Conservation (phyloP, 1,284 basidiomycete species). For the Flammula alnicola region DNA sequence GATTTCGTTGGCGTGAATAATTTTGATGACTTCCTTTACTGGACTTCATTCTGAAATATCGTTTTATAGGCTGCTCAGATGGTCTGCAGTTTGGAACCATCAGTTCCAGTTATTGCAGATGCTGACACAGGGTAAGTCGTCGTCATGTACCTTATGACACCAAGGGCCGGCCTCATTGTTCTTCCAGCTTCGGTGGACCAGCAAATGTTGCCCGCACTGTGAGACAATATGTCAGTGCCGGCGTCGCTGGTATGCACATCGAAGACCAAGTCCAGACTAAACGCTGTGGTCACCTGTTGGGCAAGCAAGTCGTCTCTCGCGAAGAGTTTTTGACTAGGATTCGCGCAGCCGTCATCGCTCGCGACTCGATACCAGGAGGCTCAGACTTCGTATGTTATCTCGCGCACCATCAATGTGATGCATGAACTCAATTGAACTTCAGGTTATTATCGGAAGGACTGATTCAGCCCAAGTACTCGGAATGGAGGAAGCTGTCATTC, state of each 20-base stretch:
- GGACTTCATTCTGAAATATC: not conserved
- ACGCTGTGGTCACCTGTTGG: conserved; percentile 80
- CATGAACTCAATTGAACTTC: not conserved
- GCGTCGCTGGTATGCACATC: conserved; percentile 80
- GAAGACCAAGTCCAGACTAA: conserved; percentile 87
- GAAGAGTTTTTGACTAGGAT: conserved; percentile 80
- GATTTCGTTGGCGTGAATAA: conserved; percentile 67
- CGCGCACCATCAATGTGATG: not conserved
- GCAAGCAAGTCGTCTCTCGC: conserved; percentile 68
- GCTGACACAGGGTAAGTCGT: conserved; percentile 52
- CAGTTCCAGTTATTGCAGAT: conserved; percentile 77
- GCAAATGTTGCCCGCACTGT: conserved; percentile 81
- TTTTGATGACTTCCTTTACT: not conserved
- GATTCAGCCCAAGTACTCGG: conserved; percentile 82
- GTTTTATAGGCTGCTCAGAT: conserved; percentile 45
- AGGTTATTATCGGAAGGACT: conserved; percentile 83
- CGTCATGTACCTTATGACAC: conserved; percentile 13
- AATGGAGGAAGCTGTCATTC: conserved; percentile 77
- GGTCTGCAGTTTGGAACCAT: conserved; percentile 69
- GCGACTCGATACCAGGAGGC: conserved; percentile 70
- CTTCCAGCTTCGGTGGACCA: conserved; percentile 69
- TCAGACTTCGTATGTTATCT: conserved; percentile 54
- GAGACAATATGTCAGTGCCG: conserved; percentile 68
- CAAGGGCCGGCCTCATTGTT: not conserved
- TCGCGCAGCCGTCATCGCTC: conserved; percentile 75